Base-by-base conservation (phyloP, 495 filamentous ascomycete species). In the Annulohypoxylon maeteangense region DNA sequence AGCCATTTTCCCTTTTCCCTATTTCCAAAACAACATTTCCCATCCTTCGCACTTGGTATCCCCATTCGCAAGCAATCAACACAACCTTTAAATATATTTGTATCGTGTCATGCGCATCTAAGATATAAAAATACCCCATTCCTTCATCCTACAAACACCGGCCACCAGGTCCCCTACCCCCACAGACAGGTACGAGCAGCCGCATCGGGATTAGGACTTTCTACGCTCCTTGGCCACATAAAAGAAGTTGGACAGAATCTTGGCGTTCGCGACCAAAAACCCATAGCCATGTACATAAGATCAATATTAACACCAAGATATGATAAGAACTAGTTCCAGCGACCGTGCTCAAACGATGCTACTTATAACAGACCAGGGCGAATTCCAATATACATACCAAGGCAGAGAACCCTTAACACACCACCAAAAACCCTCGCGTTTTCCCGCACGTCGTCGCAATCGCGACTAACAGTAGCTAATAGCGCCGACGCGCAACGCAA, bases 41-140 rank as follows among this genome's bases (percentile, higher is more conserved):
- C 36, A 40, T 40, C 36, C 36, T 40, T 40, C 8, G 27, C 6
- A 29, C 34, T 38, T 38, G 7, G 34, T 11, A 12, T 10, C 8
- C 12, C 34, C 12, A n/a, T 38, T 38, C 8, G 7, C 1, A 12
- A 12, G 11, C 36, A 40, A 36, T 36, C 8, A 36, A 36, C 8
- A 36, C 12, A 36, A 36, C 32, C 8, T 36, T 36, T 8, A 36
- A 36, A 3, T 32, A 32, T 32, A 32, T 3, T 32, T 4, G 4
- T 32, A 32, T 32, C 31, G 4, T 3, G 40, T 44, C 40, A 44
- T 44, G 40, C 40, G 40, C 40, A 50, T 11, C 7, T 25, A 23
- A 25, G 45, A 14, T 44, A 50, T 50, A 50, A 50, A 50, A 50
- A 50, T 50, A 50, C 23, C 20, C 45, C 22, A 25, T 23, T 23